Evolutionary conservation across 176 grass and related monocot species (phyloP).

Genomic region (Coix lacrymajobi): DNA sequence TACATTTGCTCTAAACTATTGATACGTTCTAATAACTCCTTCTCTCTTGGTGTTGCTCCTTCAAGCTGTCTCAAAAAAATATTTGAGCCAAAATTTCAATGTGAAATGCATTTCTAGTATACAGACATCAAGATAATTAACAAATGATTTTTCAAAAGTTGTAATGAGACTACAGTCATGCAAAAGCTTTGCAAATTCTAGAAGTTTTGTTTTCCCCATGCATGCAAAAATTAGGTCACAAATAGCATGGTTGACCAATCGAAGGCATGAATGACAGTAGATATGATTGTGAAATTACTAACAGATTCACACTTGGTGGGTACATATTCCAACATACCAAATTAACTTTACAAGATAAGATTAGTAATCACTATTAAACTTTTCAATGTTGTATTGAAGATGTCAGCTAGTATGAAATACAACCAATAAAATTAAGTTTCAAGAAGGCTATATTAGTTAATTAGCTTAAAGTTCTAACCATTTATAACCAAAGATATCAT

Average conservation of each 20-base stretch:
- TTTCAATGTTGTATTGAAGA: neutral
- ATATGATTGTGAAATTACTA: neutral
- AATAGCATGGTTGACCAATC: too few relatives aligned
- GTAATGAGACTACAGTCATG: too few relatives aligned
- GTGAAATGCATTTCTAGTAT: neutral
- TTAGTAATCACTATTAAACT: neutral
- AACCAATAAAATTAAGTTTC: neutral
- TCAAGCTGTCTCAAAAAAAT: conserved; percentile 1
- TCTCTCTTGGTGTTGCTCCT: conserved; percentile 23
- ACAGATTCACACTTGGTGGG: neutral
- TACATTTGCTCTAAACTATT: conserved; percentile 33
- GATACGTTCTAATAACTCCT: conserved; percentile 27
- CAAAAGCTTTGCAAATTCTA: neutral
- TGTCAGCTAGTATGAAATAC: neutral
- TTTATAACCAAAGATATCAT: neutral
- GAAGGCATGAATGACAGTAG: too few relatives aligned
- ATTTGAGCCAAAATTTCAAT: neutral
- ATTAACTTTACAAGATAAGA: neutral
- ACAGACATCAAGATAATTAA: neutral
- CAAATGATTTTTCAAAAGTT: neutral
- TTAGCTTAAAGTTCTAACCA: neutral
- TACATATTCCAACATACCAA: neutral
- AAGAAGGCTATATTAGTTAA: neutral
- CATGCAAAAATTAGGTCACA: neutral
- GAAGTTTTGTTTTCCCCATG: neutral